phyloP scores from a whole-genome alignment of 371 early-diverging fungal species.

The Mucor racemosus region DNA sequence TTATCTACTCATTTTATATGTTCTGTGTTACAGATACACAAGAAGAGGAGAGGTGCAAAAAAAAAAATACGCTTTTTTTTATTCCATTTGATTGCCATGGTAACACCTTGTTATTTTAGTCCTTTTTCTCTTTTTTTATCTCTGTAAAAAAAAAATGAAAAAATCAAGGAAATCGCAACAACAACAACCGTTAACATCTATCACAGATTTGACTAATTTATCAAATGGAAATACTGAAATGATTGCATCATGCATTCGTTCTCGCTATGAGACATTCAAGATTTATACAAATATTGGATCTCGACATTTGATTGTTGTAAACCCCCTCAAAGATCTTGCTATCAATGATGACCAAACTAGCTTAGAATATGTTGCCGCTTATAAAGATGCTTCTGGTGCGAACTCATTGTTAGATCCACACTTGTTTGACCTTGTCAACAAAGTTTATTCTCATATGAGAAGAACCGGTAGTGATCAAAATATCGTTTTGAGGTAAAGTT shows the following conservation, averaged over 20 bases:
- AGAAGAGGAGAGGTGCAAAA: constrained; percentile 7
- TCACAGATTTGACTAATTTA: constrained; percentile 40
- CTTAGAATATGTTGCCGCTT: constrained; percentile 75
- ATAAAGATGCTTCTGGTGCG: constrained; percentile 54
- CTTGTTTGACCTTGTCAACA: constrained; percentile 75
- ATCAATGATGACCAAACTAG: constrained; percentile 65
- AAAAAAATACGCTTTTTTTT: constrained; percentile 1
- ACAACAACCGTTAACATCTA: not conserved
- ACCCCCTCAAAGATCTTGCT: constrained; percentile 51
- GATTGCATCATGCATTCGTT: constrained; percentile 52
- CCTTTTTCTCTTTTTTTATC: constrained; percentile 5
- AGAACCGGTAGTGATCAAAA: constrained; percentile 79
- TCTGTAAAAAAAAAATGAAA: constrained; percentile 26
- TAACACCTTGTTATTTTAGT: constrained; percentile 6
- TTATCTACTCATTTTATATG: constrained; percentile 7
- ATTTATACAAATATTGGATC: constrained; percentile 71
- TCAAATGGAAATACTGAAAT: constrained; percentile 40
- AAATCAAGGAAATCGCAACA: constrained; percentile 22
- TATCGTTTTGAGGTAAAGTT: constrained; percentile 65
- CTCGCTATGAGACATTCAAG: constrained; percentile 52
- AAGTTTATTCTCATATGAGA: constrained; percentile 77
- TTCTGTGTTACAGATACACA: constrained; percentile 15
- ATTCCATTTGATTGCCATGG: not conserved
- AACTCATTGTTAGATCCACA: constrained; percentile 68
- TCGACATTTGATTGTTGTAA: constrained; percentile 63